A percentile compares a stretch with the other conserved stretches of the same genome.
Conservation (phyloP, 805 yeast genomes). For the Candida coquimbonensis region DNA sequence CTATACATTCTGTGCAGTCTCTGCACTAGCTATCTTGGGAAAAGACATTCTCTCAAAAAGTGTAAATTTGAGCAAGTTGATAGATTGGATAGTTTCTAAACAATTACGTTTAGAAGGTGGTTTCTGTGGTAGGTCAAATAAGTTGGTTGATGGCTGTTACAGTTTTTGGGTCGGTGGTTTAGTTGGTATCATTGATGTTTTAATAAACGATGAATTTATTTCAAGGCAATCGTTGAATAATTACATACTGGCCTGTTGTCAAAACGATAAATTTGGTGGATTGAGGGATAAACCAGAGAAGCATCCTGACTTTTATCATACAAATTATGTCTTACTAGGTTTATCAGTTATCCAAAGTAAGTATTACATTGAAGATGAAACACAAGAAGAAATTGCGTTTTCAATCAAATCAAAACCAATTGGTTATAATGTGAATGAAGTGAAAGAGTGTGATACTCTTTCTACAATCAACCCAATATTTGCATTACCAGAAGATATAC, state of each 20-base stretch:
- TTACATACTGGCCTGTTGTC: slow-evolving; percentile 75
- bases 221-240: slow-evolving; percentile 52
- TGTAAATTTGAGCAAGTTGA: slow-evolving; percentile 42
- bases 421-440: slow-evolving; percentile 12
- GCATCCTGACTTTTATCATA: slow-evolving; percentile 79
- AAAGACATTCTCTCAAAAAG: slow-evolving; percentile 25
- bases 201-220: slow-evolving; percentile 33
- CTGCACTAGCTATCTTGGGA: slow-evolving; percentile 44
- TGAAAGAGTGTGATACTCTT: slow-evolving; percentile 16
- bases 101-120: slow-evolving; percentile 81
- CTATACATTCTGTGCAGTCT: slow-evolving; percentile 86
- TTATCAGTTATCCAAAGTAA: slow-evolving; percentile 30
- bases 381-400: neutral
- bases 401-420: slow-evolving; percentile 5
- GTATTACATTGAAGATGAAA: slow-evolving; percentile 2
- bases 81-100: slow-evolving; percentile 63
- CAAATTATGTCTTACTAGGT: slow-evolving; percentile 80
- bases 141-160: slow-evolving; percentile 93
- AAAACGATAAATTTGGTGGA: slow-evolving; percentile 56
- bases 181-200: slow-evolving; percentile 53
- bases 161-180: slow-evolving; percentile 92
- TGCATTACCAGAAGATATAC: slow-evolving; percentile 43
- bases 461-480: slow-evolving; percentile 47
- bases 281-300: slow-evolving; percentile 83
- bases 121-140: slow-evolving; percentile 82